Conservation (phyloP, 495 filamentous ascomycete genomes). For the Annulohypoxylon bovei region DNA sequence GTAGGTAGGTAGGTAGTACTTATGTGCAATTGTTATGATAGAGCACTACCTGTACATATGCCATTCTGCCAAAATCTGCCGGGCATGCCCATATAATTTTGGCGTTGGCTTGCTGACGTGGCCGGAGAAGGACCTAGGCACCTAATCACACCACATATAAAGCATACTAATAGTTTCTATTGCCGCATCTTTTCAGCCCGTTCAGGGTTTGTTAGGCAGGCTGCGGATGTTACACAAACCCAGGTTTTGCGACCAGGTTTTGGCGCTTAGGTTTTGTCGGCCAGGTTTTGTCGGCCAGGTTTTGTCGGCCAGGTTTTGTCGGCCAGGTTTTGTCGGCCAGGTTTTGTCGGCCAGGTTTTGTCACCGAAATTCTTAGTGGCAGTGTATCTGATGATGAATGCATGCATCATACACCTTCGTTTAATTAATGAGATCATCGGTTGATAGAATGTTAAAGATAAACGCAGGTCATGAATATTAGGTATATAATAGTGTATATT, state of each 20-base stretch:
- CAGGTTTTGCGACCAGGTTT: background rate
- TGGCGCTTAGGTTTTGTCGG: constrained; percentile 7
- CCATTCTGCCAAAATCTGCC: background rate
- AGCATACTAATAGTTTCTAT: no score
- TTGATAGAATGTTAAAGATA: no score
- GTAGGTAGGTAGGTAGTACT: no score
- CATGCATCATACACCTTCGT: background rate
- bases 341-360: constrained; percentile 23
- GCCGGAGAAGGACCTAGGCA: no score
- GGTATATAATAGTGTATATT: no score
- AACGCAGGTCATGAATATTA: no score
- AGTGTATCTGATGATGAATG: background rate
- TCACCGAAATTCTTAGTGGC: constrained; percentile 17
- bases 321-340: background rate
- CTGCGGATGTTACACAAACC: background rate
- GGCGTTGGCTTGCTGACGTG: background rate
- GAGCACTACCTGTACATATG: background rate
- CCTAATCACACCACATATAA: no score
- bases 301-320: constrained; percentile 14
- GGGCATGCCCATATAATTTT: background rate
- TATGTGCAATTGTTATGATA: background rate
- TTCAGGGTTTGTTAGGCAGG: constrained; percentile 11
- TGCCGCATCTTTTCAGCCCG: background rate
- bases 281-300: constrained; percentile 23
- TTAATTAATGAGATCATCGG: constrained; percentile 14